Evolutionary conservation across 805 yeast genomes (phyloP), one percentile per base, ranked within the genome.

Genomic region (Komagataella mondaviorum): DNA sequence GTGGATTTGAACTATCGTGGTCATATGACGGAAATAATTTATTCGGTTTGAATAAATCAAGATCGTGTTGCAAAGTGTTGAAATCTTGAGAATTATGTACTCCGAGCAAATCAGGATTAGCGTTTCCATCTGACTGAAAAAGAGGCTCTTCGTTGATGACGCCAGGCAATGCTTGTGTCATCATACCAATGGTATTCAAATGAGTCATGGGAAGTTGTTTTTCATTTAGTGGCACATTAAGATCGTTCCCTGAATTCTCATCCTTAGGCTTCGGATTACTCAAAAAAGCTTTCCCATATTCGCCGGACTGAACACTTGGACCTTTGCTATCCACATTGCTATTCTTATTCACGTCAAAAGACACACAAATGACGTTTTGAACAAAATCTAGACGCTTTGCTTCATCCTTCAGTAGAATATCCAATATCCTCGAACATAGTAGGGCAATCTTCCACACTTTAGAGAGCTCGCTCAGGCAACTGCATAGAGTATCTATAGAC

Each of bases 371-470:
- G 12, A 44, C 36, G 36, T 50, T 36, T 43, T 44, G 69, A 4
- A 53, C 23, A 14, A 49, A 23, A 45, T 23, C 46, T 46, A 30
- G 39, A 44, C 59, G 64, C 48, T 62, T 63, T 20, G 56, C 54
- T 36, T 63, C 55, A 49, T 70, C 71, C 23, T 67, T 68, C 23
- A 61, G 64, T 22, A 74, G 57, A 46, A 71, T 69, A 39, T 75
- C 69, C 18, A 84, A 71, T 52, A 77, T 66, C 53, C 69, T 73
- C 52, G 73, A 73, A 6, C 83, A 76, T 50, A 80, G 75, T 48
- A 64, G 59, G 1, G 74, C 76, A 47, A 80, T 71, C 16, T 81
- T 70, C 64, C 81, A 80, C 44, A 73, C 77, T 30, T 76, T 75
- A 53, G 83, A 68, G 16, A 72, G 59, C 48, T 63, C 69, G 10